phyloP scores from a whole-genome alignment of 805 yeast species.

The Wickerhamomyces tratensis region DNA sequence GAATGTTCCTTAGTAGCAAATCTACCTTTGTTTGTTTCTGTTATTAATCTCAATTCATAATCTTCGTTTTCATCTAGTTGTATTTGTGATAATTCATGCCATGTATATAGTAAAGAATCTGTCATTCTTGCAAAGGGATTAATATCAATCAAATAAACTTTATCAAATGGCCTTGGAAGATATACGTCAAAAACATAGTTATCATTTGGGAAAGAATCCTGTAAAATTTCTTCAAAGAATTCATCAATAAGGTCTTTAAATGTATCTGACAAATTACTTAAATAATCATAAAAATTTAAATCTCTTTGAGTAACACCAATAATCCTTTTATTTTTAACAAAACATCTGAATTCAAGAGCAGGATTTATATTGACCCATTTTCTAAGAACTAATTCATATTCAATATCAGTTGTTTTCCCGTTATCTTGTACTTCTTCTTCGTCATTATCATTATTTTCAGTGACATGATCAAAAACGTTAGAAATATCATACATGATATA shows the following conservation, averaged over 20 bases:
- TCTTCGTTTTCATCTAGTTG: conserved; percentile 22
- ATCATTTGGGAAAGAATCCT: conserved; percentile 40
- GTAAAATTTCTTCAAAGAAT: conserved; percentile 42
- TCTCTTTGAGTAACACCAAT: conserved; percentile 83
- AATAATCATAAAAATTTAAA: conserved; percentile 68
- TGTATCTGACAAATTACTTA: conserved; percentile 40
- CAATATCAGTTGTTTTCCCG: conserved; percentile 15
- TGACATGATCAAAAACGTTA: conserved; percentile 49
- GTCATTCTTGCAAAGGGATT: conserved; percentile 79
- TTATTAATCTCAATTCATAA: conserved; percentile 56
- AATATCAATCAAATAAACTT: conserved; percentile 68
- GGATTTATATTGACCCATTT: conserved; percentile 84
- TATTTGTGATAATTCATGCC: conserved; percentile 61
- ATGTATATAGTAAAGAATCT: conserved; percentile 69
- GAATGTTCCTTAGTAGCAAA: conserved; percentile 78
- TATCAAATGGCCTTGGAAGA: conserved; percentile 62
- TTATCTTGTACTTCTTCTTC: conserved; percentile 19
- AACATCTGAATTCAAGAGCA: conserved; percentile 84
- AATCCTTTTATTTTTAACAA: conserved; percentile 53
- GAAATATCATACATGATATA: conserved; percentile 80
- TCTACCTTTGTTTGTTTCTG: conserved; percentile 59
- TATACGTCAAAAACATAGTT: conserved; percentile 73
- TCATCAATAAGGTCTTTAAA: conserved; percentile 38
- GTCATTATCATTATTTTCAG: not conserved
- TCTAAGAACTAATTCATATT: conserved; percentile 62